A percentile compares a stretch with the other conserved stretches of the same genome.
Conservation (phyloP, 345 rosid genomes). For the Draba incana region DNA sequence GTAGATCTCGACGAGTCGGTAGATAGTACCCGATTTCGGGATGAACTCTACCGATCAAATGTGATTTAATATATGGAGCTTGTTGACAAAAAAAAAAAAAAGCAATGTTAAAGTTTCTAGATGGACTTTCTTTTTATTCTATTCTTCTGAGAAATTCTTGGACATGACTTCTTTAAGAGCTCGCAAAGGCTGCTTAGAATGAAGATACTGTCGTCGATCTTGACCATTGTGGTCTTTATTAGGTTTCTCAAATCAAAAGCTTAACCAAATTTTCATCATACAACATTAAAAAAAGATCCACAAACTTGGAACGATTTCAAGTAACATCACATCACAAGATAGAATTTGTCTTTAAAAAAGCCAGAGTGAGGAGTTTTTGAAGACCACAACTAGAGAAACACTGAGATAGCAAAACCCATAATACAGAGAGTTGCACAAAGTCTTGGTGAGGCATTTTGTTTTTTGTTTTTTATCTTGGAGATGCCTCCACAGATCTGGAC, state of each 20-base stretch:
- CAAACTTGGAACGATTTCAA: neutral
- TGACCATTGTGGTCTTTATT: neutral
- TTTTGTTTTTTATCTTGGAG: constrained; percentile 47
- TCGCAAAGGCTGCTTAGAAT: neutral
- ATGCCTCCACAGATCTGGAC: constrained; percentile 72
- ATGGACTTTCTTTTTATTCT: neutral
- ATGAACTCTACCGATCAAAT: no score
- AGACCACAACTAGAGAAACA: constrained; percentile 9
- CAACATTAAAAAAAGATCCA: neutral
- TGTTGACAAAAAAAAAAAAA: no score
- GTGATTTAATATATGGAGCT: no score
- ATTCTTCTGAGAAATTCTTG: constrained; percentile 10
- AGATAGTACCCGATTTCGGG: no score
- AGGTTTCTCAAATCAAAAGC: constrained; percentile 12
- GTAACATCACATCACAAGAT: neutral
- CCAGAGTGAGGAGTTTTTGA: constrained; percentile 2
- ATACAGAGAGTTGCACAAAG: constrained; percentile 10
- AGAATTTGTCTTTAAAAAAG: constrained; percentile 14
- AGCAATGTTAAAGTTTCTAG: no score
- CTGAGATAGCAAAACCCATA: neutral
- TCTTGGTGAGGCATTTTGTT: constrained; percentile 2
- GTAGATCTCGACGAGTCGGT: no score
- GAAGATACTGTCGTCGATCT: neutral
- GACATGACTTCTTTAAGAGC: neutral
- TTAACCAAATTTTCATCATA: constrained; percentile 25